Percentiles rank a stretch among this genome's conserved stretches.
Evolutionary conservation across 345 rosid species (phyloP).

Genomic region (Carallia pectinifolia): DNA sequence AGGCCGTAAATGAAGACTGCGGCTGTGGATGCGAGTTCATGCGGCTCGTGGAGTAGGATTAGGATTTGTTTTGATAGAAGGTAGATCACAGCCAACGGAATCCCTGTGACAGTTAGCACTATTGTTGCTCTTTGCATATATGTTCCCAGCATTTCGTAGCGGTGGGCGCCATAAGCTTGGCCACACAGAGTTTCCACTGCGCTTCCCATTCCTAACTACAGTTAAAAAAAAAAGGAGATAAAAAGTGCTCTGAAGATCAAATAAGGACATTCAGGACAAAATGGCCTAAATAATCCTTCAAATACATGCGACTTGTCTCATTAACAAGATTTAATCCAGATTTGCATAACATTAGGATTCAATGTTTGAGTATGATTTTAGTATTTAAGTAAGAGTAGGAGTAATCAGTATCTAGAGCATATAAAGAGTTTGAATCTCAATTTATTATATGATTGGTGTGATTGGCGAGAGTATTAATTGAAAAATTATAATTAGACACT

Average conservation of each 20-base stretch:
- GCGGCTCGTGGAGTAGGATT: conserved; percentile 21
- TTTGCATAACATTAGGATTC: too few relatives aligned
- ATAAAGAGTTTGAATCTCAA: too few relatives aligned
- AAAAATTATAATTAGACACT: too few relatives aligned
- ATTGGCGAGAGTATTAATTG: too few relatives aligned
- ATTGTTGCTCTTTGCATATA: conserved; percentile 24
- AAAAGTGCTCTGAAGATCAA: too few relatives aligned
- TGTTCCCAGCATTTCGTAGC: conserved; percentile 21
- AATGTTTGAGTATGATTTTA: too few relatives aligned
- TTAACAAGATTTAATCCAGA: too few relatives aligned
- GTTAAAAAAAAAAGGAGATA: not conserved
- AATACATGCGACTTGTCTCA: not conserved
- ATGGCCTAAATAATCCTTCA: too few relatives aligned
- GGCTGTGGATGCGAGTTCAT: conserved; percentile 10
- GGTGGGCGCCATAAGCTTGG: conserved; percentile 27
- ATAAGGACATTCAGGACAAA: too few relatives aligned
- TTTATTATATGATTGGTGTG: too few relatives aligned
- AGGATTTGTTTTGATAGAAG: conserved; percentile 19
- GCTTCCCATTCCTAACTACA: conserved; percentile 31
- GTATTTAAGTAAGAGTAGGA: too few relatives aligned
- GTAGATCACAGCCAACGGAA: conserved; percentile 18
- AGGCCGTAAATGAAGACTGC: conserved; percentile 25
- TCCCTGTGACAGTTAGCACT: conserved; percentile 14
- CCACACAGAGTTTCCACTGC: conserved; percentile 32
- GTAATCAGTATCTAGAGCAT: too few relatives aligned